phyloP scores from a whole-genome alignment of 2,329 filamentous ascomycete genomes.

The Verticillium albo-atrum region DNA sequence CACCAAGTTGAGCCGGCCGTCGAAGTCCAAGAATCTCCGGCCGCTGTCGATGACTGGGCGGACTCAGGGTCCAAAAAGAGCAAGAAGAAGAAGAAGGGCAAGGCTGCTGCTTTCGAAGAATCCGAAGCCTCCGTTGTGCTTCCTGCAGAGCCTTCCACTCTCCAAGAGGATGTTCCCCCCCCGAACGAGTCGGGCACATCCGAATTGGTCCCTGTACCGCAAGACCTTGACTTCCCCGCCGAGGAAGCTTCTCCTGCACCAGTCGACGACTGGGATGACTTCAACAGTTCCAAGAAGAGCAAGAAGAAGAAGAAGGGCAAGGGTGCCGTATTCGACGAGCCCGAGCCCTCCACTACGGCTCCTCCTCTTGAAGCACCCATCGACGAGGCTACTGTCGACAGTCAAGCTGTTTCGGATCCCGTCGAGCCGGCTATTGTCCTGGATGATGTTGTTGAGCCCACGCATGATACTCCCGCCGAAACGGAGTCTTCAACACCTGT shows the following conservation, averaged over 20 bases:
- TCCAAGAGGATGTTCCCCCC: background rate
- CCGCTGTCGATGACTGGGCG: background rate
- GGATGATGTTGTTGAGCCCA: background rate
- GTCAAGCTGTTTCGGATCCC: background rate
- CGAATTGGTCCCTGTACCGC: background rate
- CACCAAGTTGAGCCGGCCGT: background rate
- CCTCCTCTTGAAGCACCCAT: background rate
- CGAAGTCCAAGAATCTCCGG: background rate
- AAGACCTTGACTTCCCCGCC: background rate
- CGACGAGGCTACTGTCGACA: background rate
- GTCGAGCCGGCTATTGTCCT: background rate
- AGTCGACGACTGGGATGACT: background rate
- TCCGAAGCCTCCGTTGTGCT: background rate
- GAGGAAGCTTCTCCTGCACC: background rate
- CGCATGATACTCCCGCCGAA: background rate
- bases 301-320: constrained; percentile 22
- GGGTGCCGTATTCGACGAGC: background rate
- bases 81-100: background rate
- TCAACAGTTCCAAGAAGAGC: constrained; percentile 16
- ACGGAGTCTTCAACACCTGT: background rate
- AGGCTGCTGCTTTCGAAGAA: background rate
- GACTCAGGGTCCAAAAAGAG: background rate
- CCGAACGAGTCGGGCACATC: background rate
- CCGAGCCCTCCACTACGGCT: background rate
- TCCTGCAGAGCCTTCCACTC: background rate